These are phyloP conservation scores for Ogataea populi-albae DNA, from an alignment of 805 yeast genomes.

Conservation along the genomic window DNA sequence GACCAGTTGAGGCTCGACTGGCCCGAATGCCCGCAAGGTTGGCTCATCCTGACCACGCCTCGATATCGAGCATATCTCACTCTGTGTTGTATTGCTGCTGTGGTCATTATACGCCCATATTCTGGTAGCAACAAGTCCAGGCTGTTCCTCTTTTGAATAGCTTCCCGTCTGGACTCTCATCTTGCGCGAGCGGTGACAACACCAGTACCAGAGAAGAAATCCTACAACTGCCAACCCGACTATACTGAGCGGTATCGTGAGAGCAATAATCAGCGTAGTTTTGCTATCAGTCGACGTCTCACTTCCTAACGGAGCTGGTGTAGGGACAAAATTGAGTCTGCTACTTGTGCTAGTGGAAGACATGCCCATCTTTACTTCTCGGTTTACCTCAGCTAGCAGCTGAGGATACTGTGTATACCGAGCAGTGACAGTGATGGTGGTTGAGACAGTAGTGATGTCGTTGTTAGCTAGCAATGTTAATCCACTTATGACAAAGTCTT, in stretches of 20 bases:
- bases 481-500: conserved; percentile 8
- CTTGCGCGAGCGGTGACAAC: background rate
- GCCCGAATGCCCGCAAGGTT: conserved; percentile 13
- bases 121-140: background rate
- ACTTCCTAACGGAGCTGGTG: background rate
- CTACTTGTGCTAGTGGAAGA: background rate
- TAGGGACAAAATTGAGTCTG: background rate
- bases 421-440: conserved; percentile 13
- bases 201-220: conserved; percentile 9
- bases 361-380: background rate
- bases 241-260: conserved; percentile 14
- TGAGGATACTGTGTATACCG: conserved; percentile 9
- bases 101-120: background rate
- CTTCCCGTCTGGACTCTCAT: conserved; percentile 1
- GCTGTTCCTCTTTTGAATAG: background rate
- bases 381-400: conserved; percentile 6
- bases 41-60: too few species aligned
- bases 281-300: conserved; percentile 5
- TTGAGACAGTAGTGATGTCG: conserved; percentile 18
- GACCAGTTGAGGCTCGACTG: conserved; percentile 20
- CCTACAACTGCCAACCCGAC: conserved; percentile 5
- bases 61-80: too few species aligned
- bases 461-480: conserved; percentile 13
- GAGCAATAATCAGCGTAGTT: conserved; percentile 13
- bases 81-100: background rate